These are phyloP conservation scores for Draba incana DNA, from an alignment of 345 rosid genomes.

Conservation along the genomic window DNA sequence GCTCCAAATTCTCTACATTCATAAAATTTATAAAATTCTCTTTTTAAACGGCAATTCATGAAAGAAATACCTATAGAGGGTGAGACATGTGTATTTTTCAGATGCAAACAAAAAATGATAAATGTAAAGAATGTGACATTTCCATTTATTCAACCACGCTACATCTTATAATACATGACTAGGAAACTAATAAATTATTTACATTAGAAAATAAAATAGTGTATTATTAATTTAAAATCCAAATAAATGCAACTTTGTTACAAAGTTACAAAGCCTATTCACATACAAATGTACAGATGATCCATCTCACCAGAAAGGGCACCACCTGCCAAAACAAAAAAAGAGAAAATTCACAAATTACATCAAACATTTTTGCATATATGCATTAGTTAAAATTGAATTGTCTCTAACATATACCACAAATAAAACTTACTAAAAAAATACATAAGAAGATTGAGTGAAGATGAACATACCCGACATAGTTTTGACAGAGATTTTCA, in stretches of 20 bases:
- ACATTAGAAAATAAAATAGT: constrained; percentile 25
- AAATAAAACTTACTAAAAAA: neutral
- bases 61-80: neutral
- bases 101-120: neutral
- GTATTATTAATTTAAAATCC: constrained; percentile 10
- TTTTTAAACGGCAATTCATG: neutral
- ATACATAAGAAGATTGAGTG: neutral
- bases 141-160: constrained; percentile 20
- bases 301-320: constrained; percentile 84
- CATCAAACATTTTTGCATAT: neutral
- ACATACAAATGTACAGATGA: constrained; percentile 32
- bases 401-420: neutral
- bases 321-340: constrained; percentile 66
- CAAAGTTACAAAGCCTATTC: constrained; percentile 29
- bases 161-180: constrained; percentile 20
- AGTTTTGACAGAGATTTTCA: constrained; percentile 96
- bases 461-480: constrained; percentile 73
- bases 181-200: constrained; percentile 21
- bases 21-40: neutral
- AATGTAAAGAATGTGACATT: constrained; percentile 15
- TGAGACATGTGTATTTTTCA: neutral
- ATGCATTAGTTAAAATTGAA: neutral
- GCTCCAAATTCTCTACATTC: neutral
- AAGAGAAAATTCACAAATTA: neutral
- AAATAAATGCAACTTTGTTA: constrained; percentile 22